These are phyloP conservation scores for Gastrolobium villosum DNA, from an alignment of 306 rosid species.

Conservation along the genomic window DNA sequence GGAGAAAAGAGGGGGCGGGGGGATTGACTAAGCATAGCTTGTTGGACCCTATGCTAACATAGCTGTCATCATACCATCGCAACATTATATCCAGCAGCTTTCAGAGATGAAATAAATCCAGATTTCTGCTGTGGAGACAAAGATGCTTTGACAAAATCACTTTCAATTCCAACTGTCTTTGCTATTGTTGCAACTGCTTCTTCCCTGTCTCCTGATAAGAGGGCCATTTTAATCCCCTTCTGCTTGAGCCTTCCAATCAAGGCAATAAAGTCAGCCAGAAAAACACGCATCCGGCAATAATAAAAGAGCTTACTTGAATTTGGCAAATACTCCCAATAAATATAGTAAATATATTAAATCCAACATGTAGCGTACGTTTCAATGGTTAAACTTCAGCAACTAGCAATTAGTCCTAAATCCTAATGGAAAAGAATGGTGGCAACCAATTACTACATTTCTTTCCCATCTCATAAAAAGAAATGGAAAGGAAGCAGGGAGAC, in stretches of 20 bases:
- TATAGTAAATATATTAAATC: constrained; percentile 28
- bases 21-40: constrained; percentile 21
- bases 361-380: neutral
- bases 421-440: constrained; percentile 7
- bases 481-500: constrained; percentile 33
- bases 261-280: constrained; percentile 55
- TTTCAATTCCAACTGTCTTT: constrained; percentile 80
- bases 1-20: neutral
- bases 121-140: constrained; percentile 88
- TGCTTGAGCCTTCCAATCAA: constrained; percentile 78
- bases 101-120: constrained; percentile 77
- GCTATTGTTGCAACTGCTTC: constrained; percentile 97
- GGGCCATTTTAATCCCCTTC: constrained; percentile 86
- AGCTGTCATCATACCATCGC: constrained; percentile 89
- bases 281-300: constrained; percentile 37
- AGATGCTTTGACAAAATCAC: constrained; percentile 74
- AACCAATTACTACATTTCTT: constrained; percentile 1
- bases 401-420: neutral
- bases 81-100: constrained; percentile 85
- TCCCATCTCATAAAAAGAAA: constrained; percentile 4
- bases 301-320: constrained; percentile 24
- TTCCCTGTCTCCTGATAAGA: constrained; percentile 99
- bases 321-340: constrained; percentile 37
- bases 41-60: no score
- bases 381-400: constrained; percentile 30